Base-by-base conservation (phyloP, 176 grass and related monocot genomes). In the Musa beccarii region DNA sequence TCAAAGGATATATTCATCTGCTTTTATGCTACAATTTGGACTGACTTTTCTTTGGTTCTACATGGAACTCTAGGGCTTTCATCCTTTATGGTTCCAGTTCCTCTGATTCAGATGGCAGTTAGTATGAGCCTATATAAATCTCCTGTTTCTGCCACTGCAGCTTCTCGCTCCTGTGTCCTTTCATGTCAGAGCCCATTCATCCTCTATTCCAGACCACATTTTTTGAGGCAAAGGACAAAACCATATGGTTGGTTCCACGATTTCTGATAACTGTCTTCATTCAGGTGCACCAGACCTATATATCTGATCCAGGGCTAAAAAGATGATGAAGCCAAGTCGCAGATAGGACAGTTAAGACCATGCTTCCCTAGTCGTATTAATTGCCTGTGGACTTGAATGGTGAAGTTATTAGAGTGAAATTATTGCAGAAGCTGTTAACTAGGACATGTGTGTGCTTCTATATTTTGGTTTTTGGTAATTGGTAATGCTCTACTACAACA, bases 141-240 rank as follows among this genome's bases (percentile, higher is more conserved):
- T 76, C 85, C 80, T 72, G 75, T 81, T 63, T 86, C 84, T 56
- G 83, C 85, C 84, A 75, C 51, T 78, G 75, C 75, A 83, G 83
- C 73, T 78, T 83, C 77, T 65, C 80, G 22, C 85, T 26, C 63
- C 82, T 64, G n/a, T 84, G 81, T 25, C 87, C 86, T 78, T 96
- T 96, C 74, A 80, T 89, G 16, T 85, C 92, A 81, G 91, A 86
- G 82, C 86, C 88, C 72, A 75, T 94, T 59, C 85, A 88, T 53
- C 87, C 91, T 78, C 72, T 94, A 12, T 94, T 66, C 83, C 80
- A 19, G 85, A 94, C 51, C 83, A 88, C 23, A 59, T 62, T 52
- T 8, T 21, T 68, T 79, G 75, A 76, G 66, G 61, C n/a, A 72
- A 83, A 56, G 80, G 63, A 82, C 69, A 11, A 73, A 59, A 51